A percentile compares a stretch with the other conserved stretches of the same genome.
These are phyloP conservation scores for Ceratobasidium sp. DNA, from an alignment of 1,284 basidiomycete genomes.

Conservation along the genomic window DNA sequence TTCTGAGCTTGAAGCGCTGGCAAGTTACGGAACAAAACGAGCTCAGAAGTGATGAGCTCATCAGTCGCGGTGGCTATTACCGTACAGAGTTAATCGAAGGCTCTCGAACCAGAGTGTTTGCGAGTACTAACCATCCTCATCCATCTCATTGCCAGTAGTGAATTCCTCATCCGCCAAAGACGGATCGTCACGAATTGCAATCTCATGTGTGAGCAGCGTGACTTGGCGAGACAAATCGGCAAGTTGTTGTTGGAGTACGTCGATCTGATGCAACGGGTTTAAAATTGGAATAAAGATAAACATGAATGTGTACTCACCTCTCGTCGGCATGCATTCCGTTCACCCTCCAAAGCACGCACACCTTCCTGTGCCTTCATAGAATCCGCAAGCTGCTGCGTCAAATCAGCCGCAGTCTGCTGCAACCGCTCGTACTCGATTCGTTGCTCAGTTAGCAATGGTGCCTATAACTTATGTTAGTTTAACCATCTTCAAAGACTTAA, in stretches of 20 bases:
- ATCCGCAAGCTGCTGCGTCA: slow-evolving; percentile 81
- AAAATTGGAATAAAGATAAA: slow-evolving; percentile 56
- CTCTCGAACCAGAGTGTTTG: slow-evolving; percentile 37
- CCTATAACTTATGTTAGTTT: slow-evolving; percentile 60
- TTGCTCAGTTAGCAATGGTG: slow-evolving; percentile 87
- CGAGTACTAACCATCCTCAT: slow-evolving; percentile 53
- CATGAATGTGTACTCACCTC: slow-evolving; percentile 48
- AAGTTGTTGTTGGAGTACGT: slow-evolving; percentile 78
- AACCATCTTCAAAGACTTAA: background rate
- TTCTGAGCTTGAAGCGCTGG: slow-evolving; percentile 89
- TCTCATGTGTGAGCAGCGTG: slow-evolving; percentile 78
- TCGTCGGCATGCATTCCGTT: slow-evolving; percentile 62
- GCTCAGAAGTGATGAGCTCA: slow-evolving; percentile 85
- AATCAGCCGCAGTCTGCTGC: slow-evolving; percentile 77
- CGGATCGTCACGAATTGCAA: slow-evolving; percentile 84
- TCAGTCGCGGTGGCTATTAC: slow-evolving; percentile 68
- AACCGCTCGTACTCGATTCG: slow-evolving; percentile 84
- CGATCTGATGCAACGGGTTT: slow-evolving; percentile 63
- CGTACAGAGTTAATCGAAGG: slow-evolving; percentile 43
- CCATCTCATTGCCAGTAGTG: slow-evolving; percentile 58
- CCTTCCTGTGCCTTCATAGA: slow-evolving; percentile 60
- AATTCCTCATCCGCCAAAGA: slow-evolving; percentile 77
- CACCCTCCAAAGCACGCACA: slow-evolving; percentile 49
- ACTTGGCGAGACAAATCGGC: slow-evolving; percentile 90
- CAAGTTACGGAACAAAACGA: slow-evolving; percentile 89